Evolutionary conservation across 164 flowering plant genomes (phyloP), one percentile per base, ranked within the genome.

Genomic region (Vitis cinerea): DNA sequence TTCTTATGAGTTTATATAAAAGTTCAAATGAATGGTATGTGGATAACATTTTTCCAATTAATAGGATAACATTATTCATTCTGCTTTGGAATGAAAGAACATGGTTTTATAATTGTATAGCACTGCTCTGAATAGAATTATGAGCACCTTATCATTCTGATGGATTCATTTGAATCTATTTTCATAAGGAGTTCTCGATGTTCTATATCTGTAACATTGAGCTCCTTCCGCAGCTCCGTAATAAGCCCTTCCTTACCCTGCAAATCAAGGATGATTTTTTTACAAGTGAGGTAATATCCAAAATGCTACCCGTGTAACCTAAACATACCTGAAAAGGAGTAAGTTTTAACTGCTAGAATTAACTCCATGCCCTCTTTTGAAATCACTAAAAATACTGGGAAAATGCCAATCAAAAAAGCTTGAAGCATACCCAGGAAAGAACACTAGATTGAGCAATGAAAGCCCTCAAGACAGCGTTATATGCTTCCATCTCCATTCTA

Each of bases 381-480:
- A 37, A 37, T 37, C 44, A 37, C 44, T 37, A 37, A 37, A 37
- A 37, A 37, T 2, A 37, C 4, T 37, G 44, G 8, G 8, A 29
- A 64, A 52, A 10, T 50, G 12, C n/a, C 10, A 64, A 50, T 50
- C 12, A 47, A 10, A 51, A 8, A 15, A 27, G 1, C 15, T 59
- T 27, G 6, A 10, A 17, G 44, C 48, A 65, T 78, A 83, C 85
- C 78, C 83, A 80, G n/a, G 83, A 59, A 58, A 80, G 76, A 49
- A 50, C 71, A 63, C 75, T 80, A 57, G 85, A 77, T 65, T 83
- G 85, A 59, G 85, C 83, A 74, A 61, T 70, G 70, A 80, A 78
- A 73, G 85, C 83, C 74, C 67, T 80, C 59, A 80, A 71, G 59
- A 83, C 80, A 17, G 76, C 72, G 71, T 61, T 60, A 48, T 83